Evolutionary conservation across 257 asterid species (phyloP).

Genomic region (Nemophila menziesii): DNA sequence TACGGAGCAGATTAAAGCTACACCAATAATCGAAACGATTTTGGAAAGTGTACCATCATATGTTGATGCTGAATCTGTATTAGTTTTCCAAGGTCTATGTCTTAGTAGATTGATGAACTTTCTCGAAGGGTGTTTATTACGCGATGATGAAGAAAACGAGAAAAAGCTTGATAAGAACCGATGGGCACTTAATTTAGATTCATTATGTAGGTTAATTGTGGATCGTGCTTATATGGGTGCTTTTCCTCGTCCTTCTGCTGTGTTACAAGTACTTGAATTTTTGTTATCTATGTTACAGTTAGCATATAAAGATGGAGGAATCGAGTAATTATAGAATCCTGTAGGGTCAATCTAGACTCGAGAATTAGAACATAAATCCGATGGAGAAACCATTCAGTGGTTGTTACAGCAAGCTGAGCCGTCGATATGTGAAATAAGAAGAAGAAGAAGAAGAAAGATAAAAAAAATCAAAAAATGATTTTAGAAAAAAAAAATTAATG

Average conservation of each 20-base stretch:
- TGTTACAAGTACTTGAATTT: slow-evolving; percentile 81
- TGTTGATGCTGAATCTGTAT: slow-evolving; percentile 78
- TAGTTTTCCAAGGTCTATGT: slow-evolving; percentile 92
- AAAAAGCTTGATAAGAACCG: slow-evolving; percentile 78
- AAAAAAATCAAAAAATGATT: no score
- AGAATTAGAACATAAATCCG: slow-evolving; percentile 73
- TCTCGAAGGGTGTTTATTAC: slow-evolving; percentile 86
- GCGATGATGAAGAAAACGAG: slow-evolving; percentile 89
- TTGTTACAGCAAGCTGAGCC: slow-evolving; percentile 60
- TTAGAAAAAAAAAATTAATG: no score
- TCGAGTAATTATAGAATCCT: no score
- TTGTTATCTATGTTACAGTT: slow-evolving; percentile 89
- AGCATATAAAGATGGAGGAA: slow-evolving; percentile 95
- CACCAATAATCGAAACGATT: slow-evolving; percentile 49
- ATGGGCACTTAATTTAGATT: slow-evolving; percentile 85
- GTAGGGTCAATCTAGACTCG: no score
- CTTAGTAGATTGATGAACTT: slow-evolving; percentile 89
- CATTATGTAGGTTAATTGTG: slow-evolving; percentile 79
- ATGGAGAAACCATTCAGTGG: slow-evolving; percentile 76
- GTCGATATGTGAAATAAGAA: no score
- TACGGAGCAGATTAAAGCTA: slow-evolving; percentile 80
- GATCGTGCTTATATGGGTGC: slow-evolving; percentile 97
- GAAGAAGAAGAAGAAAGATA: no score
- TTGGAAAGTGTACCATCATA: slow-evolving; percentile 75
- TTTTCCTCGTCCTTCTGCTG: slow-evolving; percentile 83